phyloP scores from a whole-genome alignment of 2,329 filamentous ascomycete species.

The Colletotrichum zoysiae region DNA sequence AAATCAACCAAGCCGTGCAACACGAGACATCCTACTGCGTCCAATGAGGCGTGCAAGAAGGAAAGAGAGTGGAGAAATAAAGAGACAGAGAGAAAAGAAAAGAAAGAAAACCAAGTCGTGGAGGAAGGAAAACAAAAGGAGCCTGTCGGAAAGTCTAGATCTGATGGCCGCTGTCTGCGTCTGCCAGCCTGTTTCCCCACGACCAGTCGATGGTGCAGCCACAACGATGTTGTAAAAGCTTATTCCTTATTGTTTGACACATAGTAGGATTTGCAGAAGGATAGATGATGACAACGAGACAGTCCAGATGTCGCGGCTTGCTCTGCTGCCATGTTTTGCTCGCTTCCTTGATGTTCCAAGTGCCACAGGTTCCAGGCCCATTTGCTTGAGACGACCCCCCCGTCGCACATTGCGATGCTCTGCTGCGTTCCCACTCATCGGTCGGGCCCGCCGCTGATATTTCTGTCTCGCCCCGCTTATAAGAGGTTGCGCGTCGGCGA shows the following conservation, averaged over 20 bases:
- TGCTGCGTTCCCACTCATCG: neutral
- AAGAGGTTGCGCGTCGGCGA: too few species aligned
- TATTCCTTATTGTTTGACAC: neutral
- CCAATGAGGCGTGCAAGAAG: neutral
- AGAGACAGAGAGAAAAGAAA: neutral
- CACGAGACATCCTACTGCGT: neutral
- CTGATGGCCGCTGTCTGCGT: neutral
- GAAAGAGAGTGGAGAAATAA: neutral
- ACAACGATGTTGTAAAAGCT: neutral
- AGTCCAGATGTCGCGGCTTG: neutral
- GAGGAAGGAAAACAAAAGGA: neutral
- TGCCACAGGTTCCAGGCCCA: constrained; percentile 1
- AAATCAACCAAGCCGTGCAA: too few species aligned
- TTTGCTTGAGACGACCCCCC: constrained; percentile 1
- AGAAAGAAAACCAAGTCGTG: neutral
- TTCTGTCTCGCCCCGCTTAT: neutral
- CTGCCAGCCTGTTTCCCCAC: neutral
- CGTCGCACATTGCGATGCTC: neutral
- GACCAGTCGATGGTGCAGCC: neutral
- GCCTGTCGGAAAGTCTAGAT: neutral
- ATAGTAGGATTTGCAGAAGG: neutral
- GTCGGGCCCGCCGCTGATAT: neutral
- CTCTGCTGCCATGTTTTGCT: neutral
- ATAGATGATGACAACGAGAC: neutral
- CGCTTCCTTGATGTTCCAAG: neutral